phyloP scores from a whole-genome alignment of 352 stramenopile genomes.

The Phytophthora hybrid region DNA sequence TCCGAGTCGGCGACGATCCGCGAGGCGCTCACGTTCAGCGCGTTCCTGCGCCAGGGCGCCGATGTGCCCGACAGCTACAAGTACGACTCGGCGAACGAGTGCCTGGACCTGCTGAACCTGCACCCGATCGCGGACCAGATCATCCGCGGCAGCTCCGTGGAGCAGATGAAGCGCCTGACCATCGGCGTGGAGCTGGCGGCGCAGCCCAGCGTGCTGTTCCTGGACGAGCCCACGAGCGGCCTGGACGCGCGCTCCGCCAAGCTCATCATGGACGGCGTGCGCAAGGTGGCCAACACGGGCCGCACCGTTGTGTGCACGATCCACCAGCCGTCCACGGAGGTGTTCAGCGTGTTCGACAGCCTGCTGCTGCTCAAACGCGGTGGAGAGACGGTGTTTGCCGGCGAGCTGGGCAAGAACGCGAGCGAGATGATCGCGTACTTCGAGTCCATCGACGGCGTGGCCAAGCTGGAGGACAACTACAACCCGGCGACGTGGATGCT shows the following conservation, averaged over 20 bases:
- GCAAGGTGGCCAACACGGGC: conserved; percentile 59
- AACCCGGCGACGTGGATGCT: conserved; percentile 72
- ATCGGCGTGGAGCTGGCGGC: conserved; percentile 4
- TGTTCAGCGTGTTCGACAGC: conserved; percentile 8
- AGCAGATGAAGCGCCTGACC: background rate
- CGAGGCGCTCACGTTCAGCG: conserved; percentile 51
- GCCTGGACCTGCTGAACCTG: conserved; percentile 33
- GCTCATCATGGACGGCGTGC: conserved; percentile 80
- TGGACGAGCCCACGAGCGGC: conserved; percentile 86
- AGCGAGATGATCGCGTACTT: conserved; percentile 29
- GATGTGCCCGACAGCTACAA: conserved; percentile 49
- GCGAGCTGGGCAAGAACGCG: conserved; percentile 47
- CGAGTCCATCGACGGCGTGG: conserved; percentile 35
- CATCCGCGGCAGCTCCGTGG: conserved; percentile 22
- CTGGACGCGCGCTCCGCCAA: conserved; percentile 75
- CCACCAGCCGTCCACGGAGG: conserved; percentile 82
- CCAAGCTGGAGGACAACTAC: conserved; percentile 64
- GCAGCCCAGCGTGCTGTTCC: too few relatives aligned
- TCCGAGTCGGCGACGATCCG: conserved; percentile 16
- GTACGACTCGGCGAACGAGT: conserved; percentile 56
- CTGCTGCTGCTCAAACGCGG: conserved; percentile 8
- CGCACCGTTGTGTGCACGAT: conserved; percentile 91
- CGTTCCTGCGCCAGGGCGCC: conserved; percentile 37
- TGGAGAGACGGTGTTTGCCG: conserved; percentile 31
- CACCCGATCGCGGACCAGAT: conserved; percentile 34